These are phyloP conservation scores for Trypanosoma rangeli DNA, from an alignment of 208 protist species.

Conservation along the genomic window DNA sequence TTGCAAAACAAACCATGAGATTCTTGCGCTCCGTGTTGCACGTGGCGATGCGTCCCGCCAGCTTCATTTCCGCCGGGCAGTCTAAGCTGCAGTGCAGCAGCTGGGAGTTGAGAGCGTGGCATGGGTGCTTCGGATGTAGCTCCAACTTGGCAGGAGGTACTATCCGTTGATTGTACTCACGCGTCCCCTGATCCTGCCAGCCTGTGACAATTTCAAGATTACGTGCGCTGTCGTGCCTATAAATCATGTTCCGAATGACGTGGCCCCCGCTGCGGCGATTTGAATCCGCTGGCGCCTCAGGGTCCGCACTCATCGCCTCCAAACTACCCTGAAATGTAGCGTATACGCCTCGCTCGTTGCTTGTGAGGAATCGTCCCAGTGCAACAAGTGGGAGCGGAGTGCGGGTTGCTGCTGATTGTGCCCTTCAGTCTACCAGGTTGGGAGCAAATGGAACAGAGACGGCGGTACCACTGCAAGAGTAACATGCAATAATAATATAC, in stretches of 20 bases:
- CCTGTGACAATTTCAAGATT: conserved; percentile 71
- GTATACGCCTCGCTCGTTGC: background rate
- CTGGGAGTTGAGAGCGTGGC: conserved; percentile 43
- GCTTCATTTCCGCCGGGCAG: conserved; percentile 72
- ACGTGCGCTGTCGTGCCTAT: conserved; percentile 46
- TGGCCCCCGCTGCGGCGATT: conserved; percentile 63
- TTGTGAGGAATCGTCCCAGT: background rate
- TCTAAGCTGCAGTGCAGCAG: conserved; percentile 55
- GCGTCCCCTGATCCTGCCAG: conserved; percentile 67
- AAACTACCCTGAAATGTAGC: background rate
- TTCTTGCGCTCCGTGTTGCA: conserved; percentile 64
- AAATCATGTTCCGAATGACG: conserved; percentile 85
- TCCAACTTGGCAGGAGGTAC: conserved; percentile 47
- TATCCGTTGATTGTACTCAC: conserved; percentile 69
- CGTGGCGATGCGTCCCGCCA: conserved; percentile 60
- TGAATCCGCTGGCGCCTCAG: conserved; percentile 55
- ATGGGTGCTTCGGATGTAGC: conserved; percentile 54
- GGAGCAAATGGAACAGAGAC: conserved; percentile 9
- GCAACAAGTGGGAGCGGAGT: background rate
- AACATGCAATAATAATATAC: conserved; percentile 5
- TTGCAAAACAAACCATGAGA: conserved; percentile 71
- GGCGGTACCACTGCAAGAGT: background rate
- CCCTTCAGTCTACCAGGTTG: background rate
- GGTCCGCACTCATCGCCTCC: conserved; percentile 65
- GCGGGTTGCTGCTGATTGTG: background rate